Base-by-base conservation (phyloP, 2,329 filamentous ascomycete species). In the Diplodia intermedia region DNA sequence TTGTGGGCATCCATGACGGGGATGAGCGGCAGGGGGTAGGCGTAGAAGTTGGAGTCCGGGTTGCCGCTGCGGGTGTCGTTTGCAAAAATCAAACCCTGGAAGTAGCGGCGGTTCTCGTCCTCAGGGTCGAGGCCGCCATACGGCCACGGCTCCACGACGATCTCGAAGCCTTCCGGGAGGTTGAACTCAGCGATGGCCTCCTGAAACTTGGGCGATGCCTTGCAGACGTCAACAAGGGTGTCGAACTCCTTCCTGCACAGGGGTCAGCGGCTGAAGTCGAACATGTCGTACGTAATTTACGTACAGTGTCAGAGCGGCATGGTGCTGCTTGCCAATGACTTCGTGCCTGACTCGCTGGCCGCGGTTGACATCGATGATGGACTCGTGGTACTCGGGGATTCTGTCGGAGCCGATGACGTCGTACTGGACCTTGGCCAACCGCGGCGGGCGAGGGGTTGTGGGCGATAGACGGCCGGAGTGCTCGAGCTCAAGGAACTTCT, bases 71-170 rank as follows among this genome's bases (percentile, higher is more conserved):
- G 74, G 7, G 74, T 81, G 62, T 84, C 81, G 69, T 80, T 79
- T 0, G 84, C 85, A 70, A 87, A 87, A 71, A 83, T 85, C 4
- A 87, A 74, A 1, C 82, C 83, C 73, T 87, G 85, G 73, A 86
- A 85, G 72, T 83, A 86, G 55, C 85, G 81, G 31, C 77, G 74
- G 57, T 82, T 82, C 36, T 84, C 80, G 23, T 84, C 82, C 1
- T 77, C 80, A 8, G 76, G 71, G 61, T 85, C 82, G 12, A 82
- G 76, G n/a, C 85, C 84, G 38, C 85, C 85, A 72, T 87, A 87
- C 5, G 85, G 85, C 83, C 83, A 87, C 36, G 85, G 85, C 71
- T 86, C 85, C 68, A 87, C 80, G 3, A 84, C 79, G n/a, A 86
- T 77, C 62, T 86, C 83, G 69, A 86, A 87, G 0, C 85, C 85